phyloP scores from a whole-genome alignment of 371 early-diverging fungal species.

The Mortierella sp. region DNA sequence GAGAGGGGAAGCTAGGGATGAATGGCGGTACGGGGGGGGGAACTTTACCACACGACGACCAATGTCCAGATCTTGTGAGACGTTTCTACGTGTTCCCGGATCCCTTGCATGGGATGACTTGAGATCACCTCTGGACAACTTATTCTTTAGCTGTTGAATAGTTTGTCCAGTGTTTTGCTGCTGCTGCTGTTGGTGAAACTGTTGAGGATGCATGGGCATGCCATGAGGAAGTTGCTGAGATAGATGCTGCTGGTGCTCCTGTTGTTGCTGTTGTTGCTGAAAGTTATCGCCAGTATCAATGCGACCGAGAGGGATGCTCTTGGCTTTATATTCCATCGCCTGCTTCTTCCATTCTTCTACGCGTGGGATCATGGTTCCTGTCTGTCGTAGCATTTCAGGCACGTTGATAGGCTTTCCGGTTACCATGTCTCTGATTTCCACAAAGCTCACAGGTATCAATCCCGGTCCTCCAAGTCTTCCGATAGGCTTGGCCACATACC shows the following conservation, averaged over 20 bases:
- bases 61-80: constrained; percentile 41
- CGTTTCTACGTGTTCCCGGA: constrained; percentile 8
- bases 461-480: constrained; percentile 77
- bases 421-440: constrained; percentile 76
- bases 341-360: constrained; percentile 84
- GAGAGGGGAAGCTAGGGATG: constrained; percentile 1
- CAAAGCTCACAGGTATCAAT: constrained; percentile 82
- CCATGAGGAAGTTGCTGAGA: constrained; percentile 11
- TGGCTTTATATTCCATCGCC: constrained; percentile 69
- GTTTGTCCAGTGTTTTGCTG: constrained; percentile 27
- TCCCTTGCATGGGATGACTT: constrained; percentile 21
- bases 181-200: constrained; percentile 19
- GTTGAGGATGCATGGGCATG: constrained; percentile 10
- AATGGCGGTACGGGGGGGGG: background rate
- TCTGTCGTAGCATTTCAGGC: constrained; percentile 60
- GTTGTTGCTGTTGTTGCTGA: constrained; percentile 46
- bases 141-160: constrained; percentile 37
- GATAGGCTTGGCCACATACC: constrained; percentile 85
- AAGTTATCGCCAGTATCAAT: constrained; percentile 32
- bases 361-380: constrained; percentile 65
- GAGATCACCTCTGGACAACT: constrained; percentile 37
- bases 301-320: constrained; percentile 63
- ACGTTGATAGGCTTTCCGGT: constrained; percentile 73
- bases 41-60: constrained; percentile 39
- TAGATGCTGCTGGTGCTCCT: constrained; percentile 29